phyloP scores from a whole-genome alignment of 1,139 yeast species.

The Protomyces inouyei region DNA sequence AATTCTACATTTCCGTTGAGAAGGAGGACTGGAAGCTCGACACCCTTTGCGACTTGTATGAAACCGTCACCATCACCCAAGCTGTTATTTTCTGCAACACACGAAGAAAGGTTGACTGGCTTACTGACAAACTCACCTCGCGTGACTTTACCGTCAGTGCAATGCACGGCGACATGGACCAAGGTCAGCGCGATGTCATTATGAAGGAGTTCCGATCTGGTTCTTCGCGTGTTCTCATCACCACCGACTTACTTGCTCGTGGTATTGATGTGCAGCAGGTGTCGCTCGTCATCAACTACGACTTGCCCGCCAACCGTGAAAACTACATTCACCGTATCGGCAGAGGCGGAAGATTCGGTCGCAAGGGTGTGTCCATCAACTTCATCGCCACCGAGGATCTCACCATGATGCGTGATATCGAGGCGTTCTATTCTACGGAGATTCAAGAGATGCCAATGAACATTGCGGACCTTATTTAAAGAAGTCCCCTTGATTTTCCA shows the following conservation, averaged over 20 bases:
- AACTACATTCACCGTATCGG: conserved; percentile 99
- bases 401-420: conserved; percentile 93
- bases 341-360: conserved; percentile 99
- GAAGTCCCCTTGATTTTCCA: too few species aligned
- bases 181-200: conserved; percentile 93
- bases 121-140: conserved; percentile 78
- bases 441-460: conserved; percentile 97
- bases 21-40: conserved; percentile 90
- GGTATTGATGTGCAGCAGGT: conserved; percentile 99
- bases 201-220: conserved; percentile 99
- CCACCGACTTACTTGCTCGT: conserved; percentile 97
- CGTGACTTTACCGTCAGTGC: conserved; percentile 93
- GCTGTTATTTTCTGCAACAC: conserved; percentile 99
- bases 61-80: conserved; percentile 95
- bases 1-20: conserved; percentile 91
- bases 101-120: conserved; percentile 92
- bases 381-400: conserved; percentile 89
- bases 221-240: conserved; percentile 91
- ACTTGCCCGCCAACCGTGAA: conserved; percentile 94
- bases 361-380: conserved; percentile 99
- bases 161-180: conserved; percentile 96
- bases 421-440: conserved; percentile 94
- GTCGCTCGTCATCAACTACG: conserved; percentile 95
- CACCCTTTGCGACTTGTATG: conserved; percentile 94
- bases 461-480: conserved; percentile 41